Evolutionary conservation across 2,329 filamentous ascomycete species (phyloP).

Genomic region (Coleophoma eucalyptorum): DNA sequence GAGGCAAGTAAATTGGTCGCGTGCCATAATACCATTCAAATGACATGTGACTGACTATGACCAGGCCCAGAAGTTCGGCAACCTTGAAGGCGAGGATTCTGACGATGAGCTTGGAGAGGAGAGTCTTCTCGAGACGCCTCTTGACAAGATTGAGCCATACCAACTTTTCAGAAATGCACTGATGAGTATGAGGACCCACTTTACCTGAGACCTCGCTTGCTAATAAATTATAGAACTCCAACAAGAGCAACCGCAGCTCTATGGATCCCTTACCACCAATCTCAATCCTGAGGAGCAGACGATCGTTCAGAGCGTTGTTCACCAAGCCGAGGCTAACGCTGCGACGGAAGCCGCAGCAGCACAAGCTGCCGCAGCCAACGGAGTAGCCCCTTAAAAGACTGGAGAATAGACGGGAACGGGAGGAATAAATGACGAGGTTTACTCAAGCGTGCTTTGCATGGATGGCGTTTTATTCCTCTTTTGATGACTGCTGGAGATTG

Average conservation of each 20-base stretch:
- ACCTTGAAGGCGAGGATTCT: slow-evolving; percentile 63
- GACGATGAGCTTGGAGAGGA: slow-evolving; percentile 92
- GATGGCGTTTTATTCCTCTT: slow-evolving; percentile 12
- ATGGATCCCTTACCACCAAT: slow-evolving; percentile 73
- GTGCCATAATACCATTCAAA: not conserved
- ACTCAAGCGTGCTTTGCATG: slow-evolving; percentile 20
- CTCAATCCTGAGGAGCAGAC: slow-evolving; percentile 77
- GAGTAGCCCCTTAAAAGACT: slow-evolving; percentile 10
- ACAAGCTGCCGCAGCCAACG: slow-evolving; percentile 17
- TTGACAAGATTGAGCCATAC: slow-evolving; percentile 95
- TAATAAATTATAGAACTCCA: slow-evolving; percentile 63
- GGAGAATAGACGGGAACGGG: slow-evolving; percentile 2
- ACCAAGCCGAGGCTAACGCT: slow-evolving; percentile 26
- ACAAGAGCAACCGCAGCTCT: slow-evolving; percentile 86
- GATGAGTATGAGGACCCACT: slow-evolving; percentile 58
- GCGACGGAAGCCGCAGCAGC: slow-evolving; percentile 14
- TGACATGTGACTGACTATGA: slow-evolving; percentile 5
- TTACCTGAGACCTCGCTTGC: slow-evolving; percentile 1
- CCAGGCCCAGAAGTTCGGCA: slow-evolving; percentile 79
- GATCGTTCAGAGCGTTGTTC: slow-evolving; percentile 72
- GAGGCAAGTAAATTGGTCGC: slow-evolving; percentile 52
- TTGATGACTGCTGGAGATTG: not conserved
- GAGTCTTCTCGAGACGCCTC: slow-evolving; percentile 86
- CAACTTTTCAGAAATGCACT: slow-evolving; percentile 80
- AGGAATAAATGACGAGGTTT: slow-evolving; percentile 9